Evolutionary conservation across 371 early-diverging fungal genomes (phyloP).

Genomic region (Mucor sp.): DNA sequence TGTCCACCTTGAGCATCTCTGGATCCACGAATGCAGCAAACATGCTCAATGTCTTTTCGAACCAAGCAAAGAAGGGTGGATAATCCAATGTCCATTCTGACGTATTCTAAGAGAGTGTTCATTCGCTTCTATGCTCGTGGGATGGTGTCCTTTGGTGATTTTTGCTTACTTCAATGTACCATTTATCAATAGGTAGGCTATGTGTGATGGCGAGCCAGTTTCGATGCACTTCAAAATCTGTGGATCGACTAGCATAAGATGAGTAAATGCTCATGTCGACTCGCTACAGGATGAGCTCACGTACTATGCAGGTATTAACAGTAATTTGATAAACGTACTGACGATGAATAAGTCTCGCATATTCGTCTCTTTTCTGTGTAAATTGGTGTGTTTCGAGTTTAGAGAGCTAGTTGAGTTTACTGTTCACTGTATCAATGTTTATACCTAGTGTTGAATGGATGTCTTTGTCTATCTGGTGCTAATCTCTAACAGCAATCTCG

Average conservation of each 20-base stretch:
- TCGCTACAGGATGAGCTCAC: constrained; percentile 6
- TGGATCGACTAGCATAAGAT: constrained; percentile 70
- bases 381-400: no score
- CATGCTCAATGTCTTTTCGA: constrained; percentile 78
- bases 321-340: constrained; percentile 67
- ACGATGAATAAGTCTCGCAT: constrained; percentile 47
- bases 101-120: constrained; percentile 54
- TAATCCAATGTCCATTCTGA: constrained; percentile 98
- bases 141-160: no score
- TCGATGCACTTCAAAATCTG: constrained; percentile 98
- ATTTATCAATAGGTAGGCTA: constrained; percentile 75
- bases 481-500: not conserved
- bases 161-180: constrained; percentile 85
- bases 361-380: no score
- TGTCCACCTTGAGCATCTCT: constrained; percentile 74
- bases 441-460: not conserved
- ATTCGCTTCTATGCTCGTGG: not conserved
- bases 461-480: not conserved
- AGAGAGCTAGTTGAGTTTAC: no score
- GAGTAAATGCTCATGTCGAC: not conserved
- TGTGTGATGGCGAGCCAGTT: constrained; percentile 97
- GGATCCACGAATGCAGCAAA: constrained; percentile 71
- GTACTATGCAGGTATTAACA: constrained; percentile 78
- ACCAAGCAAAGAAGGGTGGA: constrained; percentile 98
- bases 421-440: not conserved